A percentile compares a stretch with the other conserved stretches of the same genome.
Conservation (phyloP, 2,329 filamentous ascomycete genomes). For the Aspergillus jensenii region DNA sequence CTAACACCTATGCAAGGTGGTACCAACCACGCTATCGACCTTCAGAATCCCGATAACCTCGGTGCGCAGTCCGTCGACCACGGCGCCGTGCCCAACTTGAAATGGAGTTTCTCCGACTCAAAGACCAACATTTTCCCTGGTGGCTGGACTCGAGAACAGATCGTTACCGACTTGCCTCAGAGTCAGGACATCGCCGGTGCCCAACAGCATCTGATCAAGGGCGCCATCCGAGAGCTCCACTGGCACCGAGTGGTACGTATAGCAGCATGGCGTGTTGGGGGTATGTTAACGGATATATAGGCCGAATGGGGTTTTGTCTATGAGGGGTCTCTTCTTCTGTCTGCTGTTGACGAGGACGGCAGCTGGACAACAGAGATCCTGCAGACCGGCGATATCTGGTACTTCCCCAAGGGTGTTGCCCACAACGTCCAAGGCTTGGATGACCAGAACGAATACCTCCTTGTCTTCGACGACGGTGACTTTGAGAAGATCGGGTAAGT, state of each 20-base stretch:
- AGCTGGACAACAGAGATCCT: conserved; percentile 53
- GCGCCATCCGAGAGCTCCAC: conserved; percentile 65
- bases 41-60: conserved; percentile 55
- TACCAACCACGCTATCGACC: conserved; percentile 48
- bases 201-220: conserved; percentile 67
- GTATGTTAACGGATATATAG: background rate
- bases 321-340: conserved; percentile 57
- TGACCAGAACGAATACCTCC: conserved; percentile 66
- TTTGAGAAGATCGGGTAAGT: conserved; percentile 62
- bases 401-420: conserved; percentile 65
- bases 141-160: conserved; percentile 67
- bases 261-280: too few species aligned
- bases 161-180: conserved; percentile 64
- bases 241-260: conserved; percentile 66
- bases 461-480: conserved; percentile 66
- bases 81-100: conserved; percentile 65
- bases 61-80: conserved; percentile 62
- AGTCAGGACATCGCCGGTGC: conserved; percentile 67
- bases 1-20: conserved; percentile 49
- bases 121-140: conserved; percentile 62
- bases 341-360: conserved; percentile 64
- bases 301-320: conserved; percentile 26
- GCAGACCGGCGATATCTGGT: conserved; percentile 61
- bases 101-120: conserved; percentile 69
- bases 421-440: conserved; percentile 63